A percentile compares a stretch with the other conserved stretches of the same genome.
Evolutionary conservation across 768 basidiomycete species (phyloP).

Genomic region (Amanita exitialis): DNA sequence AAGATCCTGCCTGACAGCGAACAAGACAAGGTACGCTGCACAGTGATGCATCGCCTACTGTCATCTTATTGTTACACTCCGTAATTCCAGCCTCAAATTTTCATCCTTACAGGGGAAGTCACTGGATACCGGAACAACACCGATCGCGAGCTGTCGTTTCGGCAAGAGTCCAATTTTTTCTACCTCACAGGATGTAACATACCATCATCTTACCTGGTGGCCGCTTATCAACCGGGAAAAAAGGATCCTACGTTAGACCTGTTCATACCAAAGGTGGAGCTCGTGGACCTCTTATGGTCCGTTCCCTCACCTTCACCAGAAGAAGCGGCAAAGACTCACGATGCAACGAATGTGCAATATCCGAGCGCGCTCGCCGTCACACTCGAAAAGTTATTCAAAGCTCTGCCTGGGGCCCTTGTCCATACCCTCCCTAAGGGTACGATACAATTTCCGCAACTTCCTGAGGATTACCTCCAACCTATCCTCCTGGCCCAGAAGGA

Average conservation of each 20-base stretch:
- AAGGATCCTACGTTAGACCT: slow-evolving; percentile 41
- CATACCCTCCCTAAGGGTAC: slow-evolving; percentile 53
- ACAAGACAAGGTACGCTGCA: slow-evolving; percentile 36
- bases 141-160: slow-evolving; percentile 68
- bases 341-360: slow-evolving; percentile 52
- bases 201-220: slow-evolving; percentile 58
- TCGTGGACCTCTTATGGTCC: slow-evolving; percentile 81
- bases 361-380: slow-evolving; percentile 31
- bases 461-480: slow-evolving; percentile 29
- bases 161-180: slow-evolving; percentile 76
- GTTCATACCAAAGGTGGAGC: slow-evolving; percentile 70
- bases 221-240: slow-evolving; percentile 43
- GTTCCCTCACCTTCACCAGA: slow-evolving; percentile 64
- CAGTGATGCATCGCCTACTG: not conserved
- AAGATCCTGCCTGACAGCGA: slow-evolving; percentile 39
- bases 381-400: slow-evolving; percentile 36
- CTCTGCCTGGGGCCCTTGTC: slow-evolving; percentile 44
- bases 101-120: slow-evolving; percentile 56
- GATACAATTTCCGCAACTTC: slow-evolving; percentile 41
- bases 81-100: slow-evolving; percentile 63
- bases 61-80: not conserved
- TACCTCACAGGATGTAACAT: slow-evolving; percentile 77
- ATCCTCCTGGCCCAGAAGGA: slow-evolving; percentile 22
- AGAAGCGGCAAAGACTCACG: slow-evolving; percentile 39
- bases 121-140: slow-evolving; percentile 71